Evolutionary conservation across 169 alveolate species (phyloP), one percentile per base, ranked within the genome.

Genomic region (Cryptosporidium sp.): DNA sequence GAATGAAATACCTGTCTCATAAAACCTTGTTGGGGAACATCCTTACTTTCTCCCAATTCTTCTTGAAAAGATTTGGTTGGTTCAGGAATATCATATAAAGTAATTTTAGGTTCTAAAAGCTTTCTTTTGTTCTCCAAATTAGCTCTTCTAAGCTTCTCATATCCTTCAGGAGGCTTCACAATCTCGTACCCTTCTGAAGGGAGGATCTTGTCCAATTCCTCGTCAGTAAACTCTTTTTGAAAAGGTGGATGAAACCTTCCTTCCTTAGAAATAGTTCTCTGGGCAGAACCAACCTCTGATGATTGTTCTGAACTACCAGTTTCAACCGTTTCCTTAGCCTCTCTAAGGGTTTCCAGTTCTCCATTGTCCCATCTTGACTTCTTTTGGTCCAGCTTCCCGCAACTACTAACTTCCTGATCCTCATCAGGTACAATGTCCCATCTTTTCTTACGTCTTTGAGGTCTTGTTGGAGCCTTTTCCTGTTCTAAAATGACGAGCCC

Each of bases 111-210:
- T 14, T 92, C 92, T 37, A 93, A 61, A 26, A 93, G 92, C 29
- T 85, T 70, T 80, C 92, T 33, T 75, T 91, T 35, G 65, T 73
- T 65, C 65, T 92, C 70, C 75, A 92, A 33, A 72, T 92, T 68
- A 65, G 91, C 31, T 84, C 92, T 75, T 4, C 95, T 69, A 44
- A 93, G 80, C 18, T 95, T 93, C 61, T 94, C 92, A 68, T 96
- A 97, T 84, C 94, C 97, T 35, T 94, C 96, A 0, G 98, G 98
- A 2, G 98, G 96, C 61, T 92, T 85, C 33, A 96, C 97, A 23
- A 97, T 93, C 80, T 96, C 98, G 85, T 95, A 97, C 6, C 98
- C 99, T 69, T 94, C 99, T 33, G 70, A 58, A 18, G 99, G 99
- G 23, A 98, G 92, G 33, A 98, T 91, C 48, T 96, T 95, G 70